phyloP scores from a whole-genome alignment of 139 green algal species.

The Tetraselmis striata region DNA sequence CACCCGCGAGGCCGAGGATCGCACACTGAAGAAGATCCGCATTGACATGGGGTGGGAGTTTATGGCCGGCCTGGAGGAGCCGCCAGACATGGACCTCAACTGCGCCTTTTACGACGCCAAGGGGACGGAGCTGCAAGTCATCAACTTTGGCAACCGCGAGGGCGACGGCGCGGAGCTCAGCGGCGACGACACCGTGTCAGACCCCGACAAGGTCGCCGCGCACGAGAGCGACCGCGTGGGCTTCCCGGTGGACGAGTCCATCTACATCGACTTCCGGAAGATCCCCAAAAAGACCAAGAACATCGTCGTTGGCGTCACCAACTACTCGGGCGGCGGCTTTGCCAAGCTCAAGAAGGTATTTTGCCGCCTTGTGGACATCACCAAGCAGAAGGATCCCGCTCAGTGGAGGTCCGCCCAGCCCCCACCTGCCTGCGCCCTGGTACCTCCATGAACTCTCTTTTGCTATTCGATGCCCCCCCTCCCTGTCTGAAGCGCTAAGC shows the following conservation, averaged over 20 bases:
- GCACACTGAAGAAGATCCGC: slow-evolving; percentile 1
- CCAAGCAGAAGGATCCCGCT: background rate
- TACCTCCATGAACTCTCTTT: no score
- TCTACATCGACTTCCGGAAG: slow-evolving; percentile 3
- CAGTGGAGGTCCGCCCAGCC: no score
- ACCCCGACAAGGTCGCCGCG: background rate
- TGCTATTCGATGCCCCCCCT: no score
- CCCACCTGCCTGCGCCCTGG: no score
- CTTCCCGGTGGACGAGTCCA: slow-evolving; percentile 9
- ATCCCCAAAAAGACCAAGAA: slow-evolving; percentile 3
- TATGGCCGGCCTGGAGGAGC: background rate
- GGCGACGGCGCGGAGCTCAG: background rate
- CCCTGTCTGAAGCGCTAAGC: no score
- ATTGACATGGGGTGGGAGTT: slow-evolving; percentile 5
- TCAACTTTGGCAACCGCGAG: background rate
- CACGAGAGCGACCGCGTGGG: background rate
- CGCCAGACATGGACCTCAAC: slow-evolving; percentile 6
- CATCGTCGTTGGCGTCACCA: slow-evolving; percentile 1
- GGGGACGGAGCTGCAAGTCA: background rate
- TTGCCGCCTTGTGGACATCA: slow-evolving; percentile 7
- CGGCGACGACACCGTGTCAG: background rate
- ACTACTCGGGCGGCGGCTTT: slow-evolving; percentile 1
- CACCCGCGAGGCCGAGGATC: background rate
- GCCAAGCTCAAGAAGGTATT: background rate
- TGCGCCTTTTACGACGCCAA: slow-evolving; percentile 2